Percentiles rank a stretch among this genome's conserved stretches.
Evolutionary conservation across 2,329 filamentous ascomycete species (phyloP).

Genomic region (Phialophora expanda): DNA sequence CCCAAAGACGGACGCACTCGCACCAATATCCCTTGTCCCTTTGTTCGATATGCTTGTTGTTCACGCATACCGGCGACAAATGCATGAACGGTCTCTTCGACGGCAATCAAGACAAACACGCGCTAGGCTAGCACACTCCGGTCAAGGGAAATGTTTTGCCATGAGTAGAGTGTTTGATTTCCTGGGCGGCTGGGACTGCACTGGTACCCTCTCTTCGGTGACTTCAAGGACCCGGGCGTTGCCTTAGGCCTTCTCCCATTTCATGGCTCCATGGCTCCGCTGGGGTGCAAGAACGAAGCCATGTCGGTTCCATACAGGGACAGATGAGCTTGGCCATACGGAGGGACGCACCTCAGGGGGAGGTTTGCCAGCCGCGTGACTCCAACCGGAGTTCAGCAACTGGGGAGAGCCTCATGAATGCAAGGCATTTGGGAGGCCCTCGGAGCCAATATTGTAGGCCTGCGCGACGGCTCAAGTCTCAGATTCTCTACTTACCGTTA

Average conservation of each 20-base stretch:
- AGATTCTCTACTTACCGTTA: background rate
- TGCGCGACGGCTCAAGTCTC: background rate
- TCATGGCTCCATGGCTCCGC: background rate
- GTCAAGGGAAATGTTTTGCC: background rate
- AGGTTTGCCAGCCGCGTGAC: background rate
- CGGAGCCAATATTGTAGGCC: background rate
- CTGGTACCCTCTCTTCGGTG: background rate
- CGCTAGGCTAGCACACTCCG: background rate
- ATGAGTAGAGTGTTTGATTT: background rate
- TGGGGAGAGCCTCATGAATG: background rate
- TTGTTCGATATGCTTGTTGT: background rate
- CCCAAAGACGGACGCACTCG: background rate
- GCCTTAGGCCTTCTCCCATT: background rate
- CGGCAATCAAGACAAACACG: background rate
- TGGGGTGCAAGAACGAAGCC: background rate
- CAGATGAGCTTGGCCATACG: background rate
- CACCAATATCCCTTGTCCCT: background rate
- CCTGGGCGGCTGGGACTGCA: background rate
- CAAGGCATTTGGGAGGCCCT: background rate
- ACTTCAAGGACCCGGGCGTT: background rate
- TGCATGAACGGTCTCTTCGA: background rate
- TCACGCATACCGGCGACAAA: background rate
- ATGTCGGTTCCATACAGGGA: background rate
- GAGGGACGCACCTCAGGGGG: background rate
- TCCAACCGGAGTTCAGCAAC: background rate